A percentile compares a stretch with the other conserved stretches of the same genome.
Evolutionary conservation across 2,329 filamentous ascomycete species (phyloP).

Genomic region (Alternaria incomplexa): DNA sequence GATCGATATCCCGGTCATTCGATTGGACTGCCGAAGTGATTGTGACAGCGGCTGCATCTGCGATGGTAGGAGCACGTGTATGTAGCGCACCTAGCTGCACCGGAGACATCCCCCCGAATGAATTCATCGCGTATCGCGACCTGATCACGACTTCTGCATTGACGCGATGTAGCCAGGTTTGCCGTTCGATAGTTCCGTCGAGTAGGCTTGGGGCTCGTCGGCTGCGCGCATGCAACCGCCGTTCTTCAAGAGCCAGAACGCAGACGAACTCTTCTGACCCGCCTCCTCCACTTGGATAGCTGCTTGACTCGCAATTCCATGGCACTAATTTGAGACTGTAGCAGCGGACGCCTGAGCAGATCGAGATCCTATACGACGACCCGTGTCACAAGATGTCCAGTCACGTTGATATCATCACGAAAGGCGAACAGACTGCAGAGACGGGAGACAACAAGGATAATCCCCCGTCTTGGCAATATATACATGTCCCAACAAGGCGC

Average conservation of each 20-base stretch:
- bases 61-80: conserved; percentile 2
- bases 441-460: not conserved
- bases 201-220: not conserved
- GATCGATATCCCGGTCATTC: not conserved
- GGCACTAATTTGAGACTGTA: not conserved
- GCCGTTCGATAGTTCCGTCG: not conserved
- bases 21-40: not conserved
- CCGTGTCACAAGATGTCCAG: not conserved
- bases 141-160: not conserved
- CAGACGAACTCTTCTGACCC: conserved; percentile 2
- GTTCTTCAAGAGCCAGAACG: conserved; percentile 7
- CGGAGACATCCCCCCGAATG: conserved; percentile 2
- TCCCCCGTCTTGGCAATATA: conserved; percentile 7
- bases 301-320: conserved; percentile 2
- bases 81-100: not conserved
- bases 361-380: not conserved
- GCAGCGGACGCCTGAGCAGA: not conserved
- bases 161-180: not conserved
- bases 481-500: conserved; percentile 2
- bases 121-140: not conserved
- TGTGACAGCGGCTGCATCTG: not conserved
- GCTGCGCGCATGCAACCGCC: not conserved
- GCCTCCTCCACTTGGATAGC: not conserved
- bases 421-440: not conserved
- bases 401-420: not conserved